A percentile compares a stretch with the other conserved stretches of the same genome.
Conservation (phyloP, 805 yeast species). For the Hanseniaspora occidentalis region DNA sequence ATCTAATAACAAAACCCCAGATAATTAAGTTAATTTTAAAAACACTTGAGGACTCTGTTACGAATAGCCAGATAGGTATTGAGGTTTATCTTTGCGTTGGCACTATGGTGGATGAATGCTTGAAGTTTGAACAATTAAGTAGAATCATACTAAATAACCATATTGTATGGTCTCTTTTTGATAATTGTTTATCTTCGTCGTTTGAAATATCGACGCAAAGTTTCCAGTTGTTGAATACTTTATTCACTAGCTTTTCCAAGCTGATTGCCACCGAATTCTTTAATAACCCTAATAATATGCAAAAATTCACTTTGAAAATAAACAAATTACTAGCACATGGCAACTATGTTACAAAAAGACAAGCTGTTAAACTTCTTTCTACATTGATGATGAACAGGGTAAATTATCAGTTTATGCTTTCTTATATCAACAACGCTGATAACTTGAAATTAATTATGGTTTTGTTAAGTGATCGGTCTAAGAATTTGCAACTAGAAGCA, state of each 20-base stretch:
- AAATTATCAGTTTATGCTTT: constrained; percentile 59
- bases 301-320: constrained; percentile 45
- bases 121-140: constrained; percentile 63
- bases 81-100: constrained; percentile 70
- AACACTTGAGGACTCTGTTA: constrained; percentile 52
- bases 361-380: constrained; percentile 64
- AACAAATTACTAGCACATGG: constrained; percentile 61
- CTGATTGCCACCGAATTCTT: constrained; percentile 58
- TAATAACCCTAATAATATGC: constrained; percentile 34
- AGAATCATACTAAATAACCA: constrained; percentile 42
- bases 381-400: constrained; percentile 59
- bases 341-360: constrained; percentile 88
- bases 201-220: constrained; percentile 90
- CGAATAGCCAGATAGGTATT: constrained; percentile 13
- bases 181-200: constrained; percentile 57
- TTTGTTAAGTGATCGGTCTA: constrained; percentile 74
- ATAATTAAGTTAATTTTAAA: constrained; percentile 48
- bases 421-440: constrained; percentile 68
- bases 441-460: constrained; percentile 82
- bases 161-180: constrained; percentile 72
- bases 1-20: constrained; percentile 54
- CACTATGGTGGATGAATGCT: constrained; percentile 70
- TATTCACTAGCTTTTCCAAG: constrained; percentile 57
- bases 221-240: constrained; percentile 60
- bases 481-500: constrained; percentile 79